Evolutionary conservation across 192 early-diverging fungal species (phyloP).

Genomic region (Umbelopsis sp.): DNA sequence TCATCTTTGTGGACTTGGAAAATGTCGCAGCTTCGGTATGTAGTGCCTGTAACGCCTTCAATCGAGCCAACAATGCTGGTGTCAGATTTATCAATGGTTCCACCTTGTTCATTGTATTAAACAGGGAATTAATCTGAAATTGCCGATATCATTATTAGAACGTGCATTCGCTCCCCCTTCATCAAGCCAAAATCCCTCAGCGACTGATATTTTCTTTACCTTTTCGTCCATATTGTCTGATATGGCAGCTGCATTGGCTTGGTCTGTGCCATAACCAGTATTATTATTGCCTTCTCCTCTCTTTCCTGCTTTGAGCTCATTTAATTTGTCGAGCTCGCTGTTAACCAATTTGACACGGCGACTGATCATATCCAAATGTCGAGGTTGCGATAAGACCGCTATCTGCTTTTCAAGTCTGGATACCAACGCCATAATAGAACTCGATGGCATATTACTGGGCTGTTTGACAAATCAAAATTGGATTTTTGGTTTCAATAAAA

Average conservation of each 20-base stretch:
- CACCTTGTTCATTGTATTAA: slow-evolving; percentile 68
- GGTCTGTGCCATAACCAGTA: neutral
- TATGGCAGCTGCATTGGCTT: slow-evolving; percentile 4
- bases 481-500: too few species aligned
- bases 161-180: too few species aligned
- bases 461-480: neutral
- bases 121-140: slow-evolving; percentile 66
- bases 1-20: slow-evolving; percentile 71
- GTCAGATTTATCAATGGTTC: slow-evolving; percentile 81
- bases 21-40: slow-evolving; percentile 85
- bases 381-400: slow-evolving; percentile 68
- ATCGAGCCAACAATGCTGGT: slow-evolving; percentile 75
- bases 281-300: neutral
- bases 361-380: slow-evolving; percentile 65
- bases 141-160: neutral
- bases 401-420: slow-evolving; percentile 75
- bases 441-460: slow-evolving; percentile 19
- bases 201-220: too few species aligned
- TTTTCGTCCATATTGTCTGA: slow-evolving; percentile 46
- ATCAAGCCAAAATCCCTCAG: neutral
- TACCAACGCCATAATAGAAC: slow-evolving; percentile 58
- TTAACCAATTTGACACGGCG: slow-evolving; percentile 64
- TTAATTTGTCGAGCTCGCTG: slow-evolving; percentile 68
- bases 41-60: slow-evolving; percentile 76
- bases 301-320: slow-evolving; percentile 58